Evolutionary conservation across 345 rosid species (phyloP).

Genomic region (Sonneratia alba): DNA sequence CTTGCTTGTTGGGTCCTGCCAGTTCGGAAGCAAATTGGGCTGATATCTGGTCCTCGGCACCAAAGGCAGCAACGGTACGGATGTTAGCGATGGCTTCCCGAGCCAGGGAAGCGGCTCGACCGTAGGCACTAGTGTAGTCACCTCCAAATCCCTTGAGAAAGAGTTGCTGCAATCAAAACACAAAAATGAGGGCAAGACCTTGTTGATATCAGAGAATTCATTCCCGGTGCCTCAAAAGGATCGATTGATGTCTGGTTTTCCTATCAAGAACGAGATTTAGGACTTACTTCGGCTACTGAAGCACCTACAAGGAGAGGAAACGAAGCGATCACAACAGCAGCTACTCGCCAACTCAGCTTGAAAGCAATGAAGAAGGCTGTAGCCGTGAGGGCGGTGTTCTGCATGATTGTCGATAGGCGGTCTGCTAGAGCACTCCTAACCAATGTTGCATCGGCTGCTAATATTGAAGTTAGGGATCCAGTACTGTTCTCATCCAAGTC

Average conservation of each 20-base stretch:
- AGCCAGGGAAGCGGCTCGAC: slow-evolving; percentile 56
- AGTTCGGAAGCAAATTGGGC: slow-evolving; percentile 47
- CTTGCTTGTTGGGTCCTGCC: slow-evolving; percentile 46
- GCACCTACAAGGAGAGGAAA: slow-evolving; percentile 80
- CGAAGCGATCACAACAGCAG: slow-evolving; percentile 64
- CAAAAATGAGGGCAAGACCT: neutral
- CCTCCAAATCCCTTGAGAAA: slow-evolving; percentile 83
- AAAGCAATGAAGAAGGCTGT: slow-evolving; percentile 72
- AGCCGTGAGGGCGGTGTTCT: slow-evolving; percentile 57
- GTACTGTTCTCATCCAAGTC: slow-evolving; percentile 72
- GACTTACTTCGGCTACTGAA: slow-evolving; percentile 53
- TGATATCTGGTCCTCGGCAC: slow-evolving; percentile 47
- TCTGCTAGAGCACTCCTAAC: slow-evolving; percentile 77
- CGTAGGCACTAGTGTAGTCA: slow-evolving; percentile 45
- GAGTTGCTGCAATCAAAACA: slow-evolving; percentile 40
- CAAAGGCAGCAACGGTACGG: slow-evolving; percentile 64
- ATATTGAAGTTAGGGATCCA: slow-evolving; percentile 51
- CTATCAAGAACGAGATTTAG: neutral
- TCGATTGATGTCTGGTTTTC: neutral
- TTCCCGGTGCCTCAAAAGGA: neutral
- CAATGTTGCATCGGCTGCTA: slow-evolving; percentile 74
- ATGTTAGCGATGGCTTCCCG: slow-evolving; percentile 69
- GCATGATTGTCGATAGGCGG: slow-evolving; percentile 68
- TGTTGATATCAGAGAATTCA: neutral
- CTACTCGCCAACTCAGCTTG: slow-evolving; percentile 63